phyloP scores from a whole-genome alignment of 1,139 yeast species.

The Magnusiomyces tetraspermus region DNA sequence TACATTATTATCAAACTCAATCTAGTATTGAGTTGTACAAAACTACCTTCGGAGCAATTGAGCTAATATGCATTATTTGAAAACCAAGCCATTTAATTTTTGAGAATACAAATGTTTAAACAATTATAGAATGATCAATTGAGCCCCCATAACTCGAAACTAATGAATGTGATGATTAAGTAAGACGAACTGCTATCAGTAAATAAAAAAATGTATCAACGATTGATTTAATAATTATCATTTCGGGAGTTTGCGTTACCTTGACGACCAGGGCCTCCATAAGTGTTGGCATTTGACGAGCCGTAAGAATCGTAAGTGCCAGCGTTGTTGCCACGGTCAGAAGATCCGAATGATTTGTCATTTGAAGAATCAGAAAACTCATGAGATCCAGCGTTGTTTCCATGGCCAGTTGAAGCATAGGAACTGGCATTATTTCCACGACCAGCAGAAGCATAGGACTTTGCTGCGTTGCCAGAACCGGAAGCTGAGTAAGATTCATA shows the following conservation, averaged over 20 bases:
- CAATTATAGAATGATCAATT: no score
- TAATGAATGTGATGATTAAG: no score
- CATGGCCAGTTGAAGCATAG: constrained; percentile 5
- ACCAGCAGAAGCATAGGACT: constrained; percentile 6
- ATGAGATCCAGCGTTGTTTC: neutral
- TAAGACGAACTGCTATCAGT: neutral
- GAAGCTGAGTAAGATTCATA: constrained; percentile 5
- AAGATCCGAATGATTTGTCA: constrained; percentile 19
- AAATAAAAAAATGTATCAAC: neutral
- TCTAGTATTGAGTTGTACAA: no score
- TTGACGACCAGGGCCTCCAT: neutral
- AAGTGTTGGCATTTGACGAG: constrained; percentile 1
- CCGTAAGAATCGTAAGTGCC: constrained; percentile 18
- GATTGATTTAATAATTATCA: constrained; percentile 1
- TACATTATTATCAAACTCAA: no score
- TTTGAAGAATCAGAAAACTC: constrained; percentile 7
- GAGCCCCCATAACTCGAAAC: no score
- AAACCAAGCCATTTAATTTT: no score
- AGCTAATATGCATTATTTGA: no score
- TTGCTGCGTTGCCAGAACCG: constrained; percentile 13
- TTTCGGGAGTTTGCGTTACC: constrained; percentile 1
- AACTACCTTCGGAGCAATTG: no score
- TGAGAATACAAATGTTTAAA: no score
- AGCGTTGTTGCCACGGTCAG: constrained; percentile 13
- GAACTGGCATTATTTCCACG: constrained; percentile 3